Evolutionary conservation across 2,329 filamentous ascomycete species (phyloP).

Genomic region (Penicillium sp.): DNA sequence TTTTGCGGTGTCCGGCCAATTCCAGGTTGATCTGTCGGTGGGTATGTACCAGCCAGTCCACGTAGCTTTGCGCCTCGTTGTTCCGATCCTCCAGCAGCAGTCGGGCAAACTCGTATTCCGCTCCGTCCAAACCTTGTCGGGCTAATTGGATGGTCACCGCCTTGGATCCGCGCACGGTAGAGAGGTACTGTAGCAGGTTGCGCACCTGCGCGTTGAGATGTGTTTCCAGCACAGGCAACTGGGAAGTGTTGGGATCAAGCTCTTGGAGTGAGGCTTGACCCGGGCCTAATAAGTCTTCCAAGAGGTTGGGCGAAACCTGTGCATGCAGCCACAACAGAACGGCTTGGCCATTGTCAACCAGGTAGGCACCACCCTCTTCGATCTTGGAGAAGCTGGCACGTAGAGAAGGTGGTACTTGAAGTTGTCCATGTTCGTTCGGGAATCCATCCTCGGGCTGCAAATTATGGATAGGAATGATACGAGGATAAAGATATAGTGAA

Average conservation of each 20-base stretch:
- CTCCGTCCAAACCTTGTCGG: conserved; percentile 84
- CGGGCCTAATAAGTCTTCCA: conserved; percentile 83
- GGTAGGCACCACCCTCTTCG: conserved; percentile 86
- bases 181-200: conserved; percentile 85
- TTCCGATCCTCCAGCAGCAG: conserved; percentile 90
- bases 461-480: conserved; percentile 87
- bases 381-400: conserved; percentile 81
- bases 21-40: conserved; percentile 91
- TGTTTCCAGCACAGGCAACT: conserved; percentile 77
- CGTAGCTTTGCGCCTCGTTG: conserved; percentile 95
- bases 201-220: conserved; percentile 91
- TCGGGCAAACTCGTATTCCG: conserved; percentile 92
- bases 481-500: conserved; percentile 87
- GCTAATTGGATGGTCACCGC: conserved; percentile 84
- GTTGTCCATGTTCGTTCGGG: conserved; percentile 80
- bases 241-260: conserved; percentile 74
- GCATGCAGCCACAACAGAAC: conserved; percentile 88
- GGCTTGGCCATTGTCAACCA: conserved; percentile 91
- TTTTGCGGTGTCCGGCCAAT: conserved; percentile 49
- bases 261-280: conserved; percentile 64
- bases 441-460: conserved; percentile 84
- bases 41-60: conserved; percentile 95
- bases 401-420: conserved; percentile 73
- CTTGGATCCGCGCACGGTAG: conserved; percentile 74
- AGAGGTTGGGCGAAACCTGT: conserved; percentile 84